These are phyloP conservation scores for Botrytis pseudocinerea DNA, from an alignment of 2,329 filamentous ascomycete species.

Conservation along the genomic window DNA sequence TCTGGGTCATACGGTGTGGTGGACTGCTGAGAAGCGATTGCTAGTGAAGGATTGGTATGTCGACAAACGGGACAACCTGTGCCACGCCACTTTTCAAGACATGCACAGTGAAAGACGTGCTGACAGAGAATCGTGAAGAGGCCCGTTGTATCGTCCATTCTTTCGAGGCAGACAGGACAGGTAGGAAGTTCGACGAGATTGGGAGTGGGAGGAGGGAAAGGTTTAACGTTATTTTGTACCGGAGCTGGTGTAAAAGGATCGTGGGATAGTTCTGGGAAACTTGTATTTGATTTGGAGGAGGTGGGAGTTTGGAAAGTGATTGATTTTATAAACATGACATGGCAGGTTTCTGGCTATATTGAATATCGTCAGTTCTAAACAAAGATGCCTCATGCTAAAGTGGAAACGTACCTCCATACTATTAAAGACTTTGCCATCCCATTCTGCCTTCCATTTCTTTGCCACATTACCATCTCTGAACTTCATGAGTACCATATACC, in stretches of 20 bases:
- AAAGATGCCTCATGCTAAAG: background rate
- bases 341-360: conserved; percentile 80
- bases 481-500: conserved; percentile 95
- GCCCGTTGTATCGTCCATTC: conserved; percentile 97
- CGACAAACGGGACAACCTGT: conserved; percentile 92
- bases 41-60: conserved; percentile 68
- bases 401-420: conserved; percentile 70
- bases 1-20: conserved; percentile 45
- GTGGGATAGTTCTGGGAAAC: conserved; percentile 61
- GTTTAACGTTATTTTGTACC: conserved; percentile 47
- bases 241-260: conserved; percentile 65
- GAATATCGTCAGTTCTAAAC: conserved; percentile 24
- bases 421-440: conserved; percentile 93
- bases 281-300: conserved; percentile 37
- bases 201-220: conserved; percentile 69
- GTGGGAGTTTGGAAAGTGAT: conserved; percentile 69
- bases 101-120: conserved; percentile 96
- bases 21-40: conserved; percentile 38
- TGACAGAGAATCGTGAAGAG: conserved; percentile 95
- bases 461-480: conserved; percentile 77
- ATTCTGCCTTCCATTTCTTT: conserved; percentile 76
- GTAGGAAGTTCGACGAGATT: conserved; percentile 89
- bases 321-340: conserved; percentile 90
- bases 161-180: conserved; percentile 92
- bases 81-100: conserved; percentile 93